Evolutionary conservation across 2,329 filamentous ascomycete species (phyloP), one percentile per base, ranked within the genome.

Genomic region (Fusarium decemcellulare): DNA sequence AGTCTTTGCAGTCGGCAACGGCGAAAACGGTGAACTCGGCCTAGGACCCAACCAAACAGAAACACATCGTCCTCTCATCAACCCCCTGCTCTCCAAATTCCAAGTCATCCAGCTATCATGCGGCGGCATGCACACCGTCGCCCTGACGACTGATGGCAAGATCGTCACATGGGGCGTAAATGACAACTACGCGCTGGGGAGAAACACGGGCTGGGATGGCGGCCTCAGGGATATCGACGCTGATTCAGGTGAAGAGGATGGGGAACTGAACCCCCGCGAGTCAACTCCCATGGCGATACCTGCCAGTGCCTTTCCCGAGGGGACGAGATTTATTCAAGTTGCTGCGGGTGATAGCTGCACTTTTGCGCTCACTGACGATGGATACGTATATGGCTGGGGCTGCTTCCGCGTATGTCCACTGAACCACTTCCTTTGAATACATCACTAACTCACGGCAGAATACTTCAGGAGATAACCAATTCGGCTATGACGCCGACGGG

Each of bases 101-200:
- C 44, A 58, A 15, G 55, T 94, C 32, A 90, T 93, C 9, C 87
- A 91, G 76, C 78, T 94, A 54, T 89, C 90, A 54, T 87, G 89
- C 56, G 92, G 92, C 55, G 92, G 92, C 59, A 94, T 94, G 92
- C 93, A 95, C 80, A 88, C 86, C 51, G 83, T 92, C 63, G 92
- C 90, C 2, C 81, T 95, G 51, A 94, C 92, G 43, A 85, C 88
- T 70, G 90, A 94, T 78, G 93, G 93, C 82, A 89, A 89, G 79
- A 91, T 95, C 71, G 82, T 93, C 43, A 93, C 91, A 16, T 95
- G 93, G 93, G 93, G 93, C 62, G 92, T 94, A 69, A 95, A 95
- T 77, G 92, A 95, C 76, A 88, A 93, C 73, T 89, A 90, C 64
- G 92, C 93, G 2, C 85, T 95, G 36, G 93, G 92, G 36, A 87